Base-by-base conservation (phyloP, 2,329 filamentous ascomycete genomes). In the Kalaharituber pfeilii region DNA sequence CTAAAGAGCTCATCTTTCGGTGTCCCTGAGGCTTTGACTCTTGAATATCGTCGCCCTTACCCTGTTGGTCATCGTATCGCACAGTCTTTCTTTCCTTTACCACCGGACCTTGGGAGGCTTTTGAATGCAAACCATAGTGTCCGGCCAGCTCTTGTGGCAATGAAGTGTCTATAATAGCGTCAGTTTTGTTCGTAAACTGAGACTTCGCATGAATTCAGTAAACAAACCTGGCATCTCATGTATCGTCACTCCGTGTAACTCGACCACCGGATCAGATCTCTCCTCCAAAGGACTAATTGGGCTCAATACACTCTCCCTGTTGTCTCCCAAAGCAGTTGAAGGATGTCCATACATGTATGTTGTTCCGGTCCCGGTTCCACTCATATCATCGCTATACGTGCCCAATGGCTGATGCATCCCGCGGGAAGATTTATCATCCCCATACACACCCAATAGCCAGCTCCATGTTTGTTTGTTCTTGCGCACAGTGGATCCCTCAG, bases 401-500 rank as follows among this genome's bases (percentile, higher is more conserved):
- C 33, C 33, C 15, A 39, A 18, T 15, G 33, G 33, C 33, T 39
- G 33, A 18, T 39, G 33, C 20, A 18, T 18, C 33, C 33, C 33
- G 4, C 33, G 33, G 2, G 33, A 9, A 5, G 51, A 44, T 42
- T 60, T 60, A 28, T 61, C 58, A 26, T 60, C 58, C 9, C 54
- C 56, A 49, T 60, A 58, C 18, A 54, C 53, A 18, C 57, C 57
- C 25, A 60, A 26, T 7, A 61, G 44, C 59, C 59, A 61, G 26
- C 49, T 53, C 59, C 59, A 61, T 22, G 59, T 61, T 30, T 56
- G 53, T 18, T 53, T 54, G 22, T 56, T 58, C 33, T 51, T 59
- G 20, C 59, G 49, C 26, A 54, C 58, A 27, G 56, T 57, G 5
- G 44, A 49, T 3, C 44, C 44, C 24, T 49, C 44, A 11, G 44